A percentile compares a stretch with the other conserved stretches of the same genome.
These are phyloP conservation scores for Puccinia brachypodii DNA, from an alignment of 1,284 basidiomycete genomes.

Conservation along the genomic window DNA sequence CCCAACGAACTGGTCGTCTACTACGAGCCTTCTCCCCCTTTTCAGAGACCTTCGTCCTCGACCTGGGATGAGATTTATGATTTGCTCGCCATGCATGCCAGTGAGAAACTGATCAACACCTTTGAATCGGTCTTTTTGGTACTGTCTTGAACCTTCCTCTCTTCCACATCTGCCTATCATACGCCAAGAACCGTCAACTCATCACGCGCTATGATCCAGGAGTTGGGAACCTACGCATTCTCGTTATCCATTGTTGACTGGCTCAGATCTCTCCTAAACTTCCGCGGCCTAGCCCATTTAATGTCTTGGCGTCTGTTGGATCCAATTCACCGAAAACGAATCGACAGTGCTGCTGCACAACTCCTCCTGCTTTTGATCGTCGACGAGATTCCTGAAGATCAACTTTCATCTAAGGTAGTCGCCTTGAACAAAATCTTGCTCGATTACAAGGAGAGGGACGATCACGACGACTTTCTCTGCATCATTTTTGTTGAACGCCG, in stretches of 20 bases:
- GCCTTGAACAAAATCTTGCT: conserved; percentile 66
- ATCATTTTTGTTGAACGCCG: conserved; percentile 81
- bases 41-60: not conserved
- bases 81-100: conserved; percentile 23
- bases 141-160: not conserved
- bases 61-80: conserved; percentile 28
- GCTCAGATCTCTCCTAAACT: conserved; percentile 45
- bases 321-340: conserved; percentile 13
- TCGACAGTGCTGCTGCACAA: conserved; percentile 4
- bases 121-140: conserved; percentile 9
- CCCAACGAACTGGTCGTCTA: conserved; percentile 53
- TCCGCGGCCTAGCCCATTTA: not conserved
- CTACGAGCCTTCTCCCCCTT: not conserved
- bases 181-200: not conserved
- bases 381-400: conserved; percentile 21
- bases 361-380: not conserved
- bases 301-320: not conserved
- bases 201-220: conserved; percentile 10
- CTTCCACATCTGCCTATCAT: not conserved
- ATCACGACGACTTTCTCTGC: conserved; percentile 65
- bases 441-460: conserved; percentile 59
- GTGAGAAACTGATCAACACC: conserved; percentile 6
- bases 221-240: conserved; percentile 29
- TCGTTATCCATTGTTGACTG: conserved; percentile 48
- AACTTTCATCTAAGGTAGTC: conserved; percentile 69